These are phyloP conservation scores for Geotrichum candidum DNA, from an alignment of 1,139 yeast genomes.

Conservation along the genomic window DNA sequence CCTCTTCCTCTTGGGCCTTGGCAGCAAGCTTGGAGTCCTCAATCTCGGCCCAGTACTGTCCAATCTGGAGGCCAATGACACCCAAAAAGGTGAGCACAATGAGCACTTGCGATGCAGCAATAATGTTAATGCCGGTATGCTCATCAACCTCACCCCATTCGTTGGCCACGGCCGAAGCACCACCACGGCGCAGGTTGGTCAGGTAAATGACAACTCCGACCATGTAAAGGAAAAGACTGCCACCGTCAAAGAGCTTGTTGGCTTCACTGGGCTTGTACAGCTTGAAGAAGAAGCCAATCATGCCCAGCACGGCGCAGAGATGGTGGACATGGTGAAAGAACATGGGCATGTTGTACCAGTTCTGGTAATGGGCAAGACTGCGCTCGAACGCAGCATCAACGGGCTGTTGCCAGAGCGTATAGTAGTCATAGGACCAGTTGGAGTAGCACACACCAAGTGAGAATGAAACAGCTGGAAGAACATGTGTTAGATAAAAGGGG, in stretches of 20 bases:
- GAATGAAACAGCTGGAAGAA: slow-evolving; percentile 50
- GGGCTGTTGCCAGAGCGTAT: slow-evolving; percentile 60
- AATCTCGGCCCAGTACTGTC: slow-evolving; percentile 83
- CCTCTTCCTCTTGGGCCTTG: slow-evolving; percentile 31
- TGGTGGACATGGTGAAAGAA: slow-evolving; percentile 58
- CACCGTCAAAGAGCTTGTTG: slow-evolving; percentile 83
- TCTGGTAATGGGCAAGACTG: slow-evolving; percentile 67
- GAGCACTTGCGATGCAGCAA: slow-evolving; percentile 85
- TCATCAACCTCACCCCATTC: slow-evolving; percentile 92
- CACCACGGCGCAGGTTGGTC: slow-evolving; percentile 81
- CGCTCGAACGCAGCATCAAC: slow-evolving; percentile 49
- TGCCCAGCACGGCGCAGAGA: slow-evolving; percentile 53
- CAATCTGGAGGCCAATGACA: slow-evolving; percentile 75
- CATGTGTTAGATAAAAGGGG: background rate
- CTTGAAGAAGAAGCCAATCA: slow-evolving; percentile 68
- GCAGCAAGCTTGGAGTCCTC: slow-evolving; percentile 46
- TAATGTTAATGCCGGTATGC: slow-evolving; percentile 79
- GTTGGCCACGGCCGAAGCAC: slow-evolving; percentile 60
- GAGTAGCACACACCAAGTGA: slow-evolving; percentile 72
- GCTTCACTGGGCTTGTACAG: slow-evolving; percentile 82
- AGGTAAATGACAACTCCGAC: slow-evolving; percentile 70
- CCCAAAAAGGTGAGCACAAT: slow-evolving; percentile 67
- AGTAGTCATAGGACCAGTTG: slow-evolving; percentile 76
- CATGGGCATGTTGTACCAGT: slow-evolving; percentile 61
- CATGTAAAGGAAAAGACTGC: slow-evolving; percentile 65